Conservation (phyloP, 768 basidiomycete species). For the Mycena metata region DNA sequence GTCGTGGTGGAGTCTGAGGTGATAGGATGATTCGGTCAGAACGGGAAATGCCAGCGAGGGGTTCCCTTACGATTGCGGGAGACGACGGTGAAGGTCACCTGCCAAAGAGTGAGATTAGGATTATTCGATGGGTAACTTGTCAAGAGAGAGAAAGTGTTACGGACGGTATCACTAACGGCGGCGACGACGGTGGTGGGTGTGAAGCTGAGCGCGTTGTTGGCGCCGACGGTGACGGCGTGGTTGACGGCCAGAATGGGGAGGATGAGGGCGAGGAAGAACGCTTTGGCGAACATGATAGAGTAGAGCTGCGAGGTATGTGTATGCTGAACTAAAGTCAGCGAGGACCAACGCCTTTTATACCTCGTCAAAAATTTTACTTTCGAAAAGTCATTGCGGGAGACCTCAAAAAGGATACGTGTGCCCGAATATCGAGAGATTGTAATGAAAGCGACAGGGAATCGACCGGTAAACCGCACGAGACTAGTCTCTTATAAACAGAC, state of each 20-base stretch:
- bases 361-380: not conserved
- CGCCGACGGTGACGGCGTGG: constrained; percentile 34
- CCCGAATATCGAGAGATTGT: too few relatives aligned
- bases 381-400: too few relatives aligned
- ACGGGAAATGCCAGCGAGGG: not conserved
- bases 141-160: constrained; percentile 35
- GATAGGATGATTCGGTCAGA: not conserved
- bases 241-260: constrained; percentile 31
- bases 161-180: constrained; percentile 34
- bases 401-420: too few relatives aligned
- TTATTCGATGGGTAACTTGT: too few relatives aligned
- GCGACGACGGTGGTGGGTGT: constrained; percentile 31
- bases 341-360: not conserved
- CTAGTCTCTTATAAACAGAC: too few relatives aligned
- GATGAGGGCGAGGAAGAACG: constrained; percentile 30
- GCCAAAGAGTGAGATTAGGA: not conserved
- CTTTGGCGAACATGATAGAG: constrained; percentile 26
- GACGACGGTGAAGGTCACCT: constrained; percentile 6
- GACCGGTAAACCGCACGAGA: too few relatives aligned
- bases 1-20: constrained; percentile 41
- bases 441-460: too few relatives aligned
- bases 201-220: constrained; percentile 35
- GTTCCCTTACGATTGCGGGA: constrained; percentile 33
- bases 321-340: not conserved
- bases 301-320: not conserved